These are phyloP conservation scores for Auricularia heimuer DNA, from an alignment of 768 basidiomycete species.

Conservation along the genomic window DNA sequence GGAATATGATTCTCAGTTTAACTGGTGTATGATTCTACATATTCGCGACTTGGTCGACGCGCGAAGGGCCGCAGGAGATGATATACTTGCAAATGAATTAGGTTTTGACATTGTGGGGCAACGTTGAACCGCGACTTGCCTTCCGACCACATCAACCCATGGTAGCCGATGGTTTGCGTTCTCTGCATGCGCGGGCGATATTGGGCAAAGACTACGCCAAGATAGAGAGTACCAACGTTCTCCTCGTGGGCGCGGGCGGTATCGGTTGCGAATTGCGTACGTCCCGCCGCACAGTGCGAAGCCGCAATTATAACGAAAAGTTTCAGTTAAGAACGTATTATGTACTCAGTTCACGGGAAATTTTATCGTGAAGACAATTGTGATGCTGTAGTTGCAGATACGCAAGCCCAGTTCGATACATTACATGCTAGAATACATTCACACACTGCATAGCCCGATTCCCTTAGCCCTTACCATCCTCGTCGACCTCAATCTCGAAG, in stretches of 20 bases:
- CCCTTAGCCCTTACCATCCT: background rate
- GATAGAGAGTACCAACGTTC: conserved; percentile 54
- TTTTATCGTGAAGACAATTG: too few relatives aligned
- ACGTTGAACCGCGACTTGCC: too few relatives aligned
- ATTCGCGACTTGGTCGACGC: too few relatives aligned
- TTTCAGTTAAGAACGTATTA: conserved; percentile 76
- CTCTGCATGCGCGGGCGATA: conserved; percentile 59
- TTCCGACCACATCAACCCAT: too few relatives aligned
- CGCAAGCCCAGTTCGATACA: background rate
- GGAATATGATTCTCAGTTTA: background rate
- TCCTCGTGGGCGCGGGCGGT: conserved; percentile 92
- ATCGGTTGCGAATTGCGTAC: conserved; percentile 93
- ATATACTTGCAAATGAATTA: too few relatives aligned
- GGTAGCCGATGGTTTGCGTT: conserved; percentile 12
- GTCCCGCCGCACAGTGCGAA: conserved; percentile 17
- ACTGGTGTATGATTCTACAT: too few relatives aligned
- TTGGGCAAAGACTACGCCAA: conserved; percentile 61
- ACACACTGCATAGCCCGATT: background rate
- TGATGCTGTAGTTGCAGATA: too few relatives aligned
- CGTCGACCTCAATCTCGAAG: background rate
- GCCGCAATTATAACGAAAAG: background rate
- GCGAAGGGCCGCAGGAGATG: too few relatives aligned
- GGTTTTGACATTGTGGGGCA: too few relatives aligned
- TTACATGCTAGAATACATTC: background rate
- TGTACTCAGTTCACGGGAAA: too few relatives aligned